phyloP scores from a whole-genome alignment of 495 filamentous ascomycete genomes.

The Alectoria sarmentosa region DNA sequence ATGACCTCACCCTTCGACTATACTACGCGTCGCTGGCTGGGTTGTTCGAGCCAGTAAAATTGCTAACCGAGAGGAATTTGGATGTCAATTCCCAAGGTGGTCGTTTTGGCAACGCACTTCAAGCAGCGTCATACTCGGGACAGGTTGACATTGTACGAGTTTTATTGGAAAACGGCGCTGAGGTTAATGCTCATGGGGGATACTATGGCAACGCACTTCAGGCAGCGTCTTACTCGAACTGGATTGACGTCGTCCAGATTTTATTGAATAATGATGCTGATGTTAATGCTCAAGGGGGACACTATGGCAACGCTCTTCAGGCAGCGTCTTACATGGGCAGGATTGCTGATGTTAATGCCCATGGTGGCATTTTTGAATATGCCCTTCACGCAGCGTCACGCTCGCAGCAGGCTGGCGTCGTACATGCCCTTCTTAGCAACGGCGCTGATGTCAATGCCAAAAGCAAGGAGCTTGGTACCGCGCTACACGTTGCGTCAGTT shows the following conservation, averaged over 20 bases:
- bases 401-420: too few species aligned
- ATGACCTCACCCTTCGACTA: not conserved
- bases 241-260: slow-evolving; percentile 22
- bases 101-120: not conserved
- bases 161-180: not conserved
- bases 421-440: too few species aligned
- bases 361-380: not conserved
- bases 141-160: not conserved
- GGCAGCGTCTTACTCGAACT: slow-evolving; percentile 24
- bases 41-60: not conserved
- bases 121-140: not conserved
- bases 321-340: slow-evolving; percentile 24
- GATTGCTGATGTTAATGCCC: slow-evolving; percentile 22
- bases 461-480: not conserved
- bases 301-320: slow-evolving; percentile 17
- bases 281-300: not conserved
- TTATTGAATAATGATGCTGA: too few species aligned
- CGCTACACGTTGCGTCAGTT: not conserved
- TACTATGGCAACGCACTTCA: not conserved
- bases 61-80: not conserved
- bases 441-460: too few species aligned
- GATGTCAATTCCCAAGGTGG: not conserved
- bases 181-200: not conserved
- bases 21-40: not conserved
- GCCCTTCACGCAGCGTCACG: too few species aligned